Evolutionary conservation across 257 asterid species (phyloP), one percentile per base, ranked within the genome.

Genomic region (Forsythia suspensa): DNA sequence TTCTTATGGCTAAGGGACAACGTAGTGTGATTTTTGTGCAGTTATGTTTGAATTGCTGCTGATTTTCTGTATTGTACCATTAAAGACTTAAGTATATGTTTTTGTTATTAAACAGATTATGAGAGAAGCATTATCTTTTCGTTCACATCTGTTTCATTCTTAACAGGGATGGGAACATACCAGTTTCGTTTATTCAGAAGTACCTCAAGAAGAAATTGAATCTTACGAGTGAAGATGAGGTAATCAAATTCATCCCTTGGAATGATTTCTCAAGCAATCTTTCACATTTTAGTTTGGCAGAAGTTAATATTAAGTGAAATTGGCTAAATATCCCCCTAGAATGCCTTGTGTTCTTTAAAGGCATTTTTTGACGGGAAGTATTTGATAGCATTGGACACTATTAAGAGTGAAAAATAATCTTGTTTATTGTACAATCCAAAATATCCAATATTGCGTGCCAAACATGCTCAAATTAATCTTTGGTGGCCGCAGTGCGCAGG

Each of bases 151-250:
- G 15, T 72, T 46, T 37, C 36, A 55, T 70, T 74, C 72, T 74
- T 70, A 20, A 24, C 90, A 95, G 98, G 90, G 97, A 95, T 72
- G 97, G 97, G 65, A 85, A 77, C 38, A 84, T 92, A 72, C 91
- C 92, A 38, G 93, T 86, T 85, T 88, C 91, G 57, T 82, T 75
- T 79, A 82, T 90, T 78, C 92, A 87, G 37, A 87, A 87, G 78
- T 90, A 90, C 86, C 89, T 90, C 76, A 81, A 73, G 84, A 77
- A 68, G 81, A 88, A 90, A 85, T 75, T 86, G 77, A 75, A 81
- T 70, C 91, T 88, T 69, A 75, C 87, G 69, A 89, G 84, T 40
- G 90, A 86, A 77, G 76, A 75, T 15, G 90, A 87, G 90, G 90
- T 90, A 85, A 79, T 73, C 65, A 67, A 18, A 37, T 86, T 79